Conservation (phyloP, 2,329 filamentous ascomycete genomes). For the Fusarium staphyleae region DNA sequence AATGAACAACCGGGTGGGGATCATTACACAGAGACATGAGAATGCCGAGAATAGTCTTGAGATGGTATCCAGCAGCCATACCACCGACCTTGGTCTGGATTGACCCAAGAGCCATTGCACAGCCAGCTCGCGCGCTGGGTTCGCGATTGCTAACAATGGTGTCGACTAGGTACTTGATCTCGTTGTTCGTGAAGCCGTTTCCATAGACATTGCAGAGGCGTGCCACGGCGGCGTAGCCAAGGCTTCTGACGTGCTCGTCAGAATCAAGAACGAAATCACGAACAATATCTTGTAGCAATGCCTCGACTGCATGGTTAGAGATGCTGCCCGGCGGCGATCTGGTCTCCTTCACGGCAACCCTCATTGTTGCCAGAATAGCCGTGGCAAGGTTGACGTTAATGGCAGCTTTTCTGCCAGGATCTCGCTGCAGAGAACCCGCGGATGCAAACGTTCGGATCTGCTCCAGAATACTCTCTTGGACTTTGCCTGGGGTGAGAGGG, state of each 20-base stretch:
- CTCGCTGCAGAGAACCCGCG: constrained; percentile 78
- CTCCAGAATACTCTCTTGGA: constrained; percentile 95
- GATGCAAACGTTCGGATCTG: constrained; percentile 91
- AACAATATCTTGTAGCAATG: constrained; percentile 78
- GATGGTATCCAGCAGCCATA: constrained; percentile 94
- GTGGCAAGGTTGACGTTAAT: constrained; percentile 90
- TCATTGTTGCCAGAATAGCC: constrained; percentile 79
- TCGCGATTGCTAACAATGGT: constrained; percentile 94
- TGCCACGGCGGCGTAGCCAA: constrained; percentile 86
- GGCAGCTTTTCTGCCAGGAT: constrained; percentile 86
- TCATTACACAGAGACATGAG: constrained; percentile 98
- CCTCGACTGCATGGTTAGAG: constrained; percentile 78
- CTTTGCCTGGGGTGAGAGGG: constrained; percentile 85
- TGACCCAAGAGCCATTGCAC: constrained; percentile 88
- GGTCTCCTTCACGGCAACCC: constrained; percentile 84
- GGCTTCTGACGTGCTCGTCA: constrained; percentile 84
- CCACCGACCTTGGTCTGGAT: constrained; percentile 96
- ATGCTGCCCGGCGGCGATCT: constrained; percentile 75
- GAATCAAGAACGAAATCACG: constrained; percentile 78
- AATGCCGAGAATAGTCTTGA: constrained; percentile 97
- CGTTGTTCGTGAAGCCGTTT: constrained; percentile 84
- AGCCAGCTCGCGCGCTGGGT: constrained; percentile 90
- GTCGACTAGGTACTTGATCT: constrained; percentile 91
- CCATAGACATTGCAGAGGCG: constrained; percentile 85
- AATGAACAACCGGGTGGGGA: constrained; percentile 92